A percentile compares a stretch with the other conserved stretches of the same genome.
phyloP scores from a whole-genome alignment of 169 alveolate species.

The Babesia sp. region DNA sequence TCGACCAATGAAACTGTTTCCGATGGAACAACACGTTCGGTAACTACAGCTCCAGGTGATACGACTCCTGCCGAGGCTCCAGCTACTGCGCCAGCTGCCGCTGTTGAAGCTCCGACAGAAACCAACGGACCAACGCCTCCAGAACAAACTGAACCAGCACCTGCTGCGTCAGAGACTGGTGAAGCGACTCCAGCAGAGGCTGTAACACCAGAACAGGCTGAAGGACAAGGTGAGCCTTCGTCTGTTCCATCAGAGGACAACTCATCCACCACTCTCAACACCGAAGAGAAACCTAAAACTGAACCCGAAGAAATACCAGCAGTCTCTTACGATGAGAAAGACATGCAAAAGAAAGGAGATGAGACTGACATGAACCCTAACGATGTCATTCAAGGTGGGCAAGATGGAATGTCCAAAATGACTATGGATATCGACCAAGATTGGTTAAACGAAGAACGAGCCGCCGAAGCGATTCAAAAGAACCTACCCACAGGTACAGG shows the following conservation, averaged over 20 bases:
- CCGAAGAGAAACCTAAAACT: background rate
- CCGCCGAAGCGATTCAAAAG: constrained; percentile 31
- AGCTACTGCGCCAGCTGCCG: background rate
- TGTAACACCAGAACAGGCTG: no score
- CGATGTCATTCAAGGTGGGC: constrained; percentile 10
- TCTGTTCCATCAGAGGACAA: background rate
- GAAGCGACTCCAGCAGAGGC: background rate
- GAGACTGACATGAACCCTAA: constrained; percentile 4
- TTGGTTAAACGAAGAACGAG: constrained; percentile 32
- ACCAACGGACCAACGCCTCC: no score
- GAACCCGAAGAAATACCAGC: background rate
- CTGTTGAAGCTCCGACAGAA: background rate
- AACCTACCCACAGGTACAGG: constrained; percentile 49
- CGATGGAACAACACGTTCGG: background rate
- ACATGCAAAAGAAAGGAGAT: constrained; percentile 20
- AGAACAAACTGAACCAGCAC: background rate
- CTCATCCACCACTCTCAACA: background rate
- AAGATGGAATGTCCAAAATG: constrained; percentile 20
- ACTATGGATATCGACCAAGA: constrained; percentile 45
- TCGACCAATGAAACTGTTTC: no score
- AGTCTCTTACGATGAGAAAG: constrained; percentile 8
- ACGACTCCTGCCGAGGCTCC: background rate
- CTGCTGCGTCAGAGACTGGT: background rate
- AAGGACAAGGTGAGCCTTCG: no score
- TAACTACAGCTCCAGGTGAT: background rate